A percentile compares a stretch with the other conserved stretches of the same genome.
phyloP scores from a whole-genome alignment of 805 yeast species.

The Lipomyces yamadae region DNA sequence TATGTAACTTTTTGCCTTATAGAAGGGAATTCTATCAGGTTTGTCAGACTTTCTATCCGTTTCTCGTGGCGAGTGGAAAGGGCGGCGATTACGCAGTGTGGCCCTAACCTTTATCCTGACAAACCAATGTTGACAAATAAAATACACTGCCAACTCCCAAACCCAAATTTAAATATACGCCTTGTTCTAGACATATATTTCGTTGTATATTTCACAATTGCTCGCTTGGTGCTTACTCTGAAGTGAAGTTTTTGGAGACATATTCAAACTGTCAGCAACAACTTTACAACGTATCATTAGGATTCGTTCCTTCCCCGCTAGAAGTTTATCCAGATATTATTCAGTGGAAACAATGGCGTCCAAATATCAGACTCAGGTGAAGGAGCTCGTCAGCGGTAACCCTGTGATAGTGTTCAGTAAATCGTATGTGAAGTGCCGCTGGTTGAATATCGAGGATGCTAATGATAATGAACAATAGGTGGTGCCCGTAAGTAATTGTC shows the following conservation, averaged over 20 bases:
- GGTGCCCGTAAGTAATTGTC: slow-evolving; percentile 33
- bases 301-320: slow-evolving; percentile 14
- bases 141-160: too few relatives aligned
- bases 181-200: not conserved
- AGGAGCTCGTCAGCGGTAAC: slow-evolving; percentile 65
- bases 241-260: not conserved
- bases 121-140: too few relatives aligned
- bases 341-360: slow-evolving; percentile 28
- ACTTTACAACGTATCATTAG: not conserved
- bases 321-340: slow-evolving; percentile 1
- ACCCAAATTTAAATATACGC: too few relatives aligned
- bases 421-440: slow-evolving; percentile 59
- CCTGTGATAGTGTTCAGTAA: slow-evolving; percentile 82
- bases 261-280: slow-evolving; percentile 12
- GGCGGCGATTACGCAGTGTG: too few relatives aligned
- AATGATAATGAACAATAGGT: slow-evolving; percentile 33
- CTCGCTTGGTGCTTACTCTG: not conserved
- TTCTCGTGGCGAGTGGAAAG: too few relatives aligned
- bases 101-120: too few relatives aligned
- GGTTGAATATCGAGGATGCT: not conserved
- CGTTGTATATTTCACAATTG: not conserved
- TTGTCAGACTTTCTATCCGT: too few relatives aligned
- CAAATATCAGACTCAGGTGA: slow-evolving; percentile 45
- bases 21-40: too few relatives aligned
- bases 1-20: not conserved